Percentiles rank a stretch among this genome's conserved stretches.
These are phyloP conservation scores for Raphanus raphanistrum DNA, from an alignment of 345 rosid genomes.

Conservation along the genomic window DNA sequence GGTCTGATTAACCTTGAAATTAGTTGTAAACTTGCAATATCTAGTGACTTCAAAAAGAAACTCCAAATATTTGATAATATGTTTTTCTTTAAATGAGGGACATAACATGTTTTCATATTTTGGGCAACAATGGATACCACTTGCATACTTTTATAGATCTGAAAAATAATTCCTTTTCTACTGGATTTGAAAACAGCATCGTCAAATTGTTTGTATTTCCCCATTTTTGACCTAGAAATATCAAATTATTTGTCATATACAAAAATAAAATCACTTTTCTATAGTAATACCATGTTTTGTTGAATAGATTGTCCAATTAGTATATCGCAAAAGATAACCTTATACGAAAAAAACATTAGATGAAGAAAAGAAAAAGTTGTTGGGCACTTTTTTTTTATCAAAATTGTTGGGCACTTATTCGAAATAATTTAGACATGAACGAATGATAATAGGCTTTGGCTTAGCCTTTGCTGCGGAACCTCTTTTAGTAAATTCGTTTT, in stretches of 20 bases:
- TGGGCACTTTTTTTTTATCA: not conserved
- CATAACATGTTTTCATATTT: not conserved
- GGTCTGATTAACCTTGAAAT: not conserved
- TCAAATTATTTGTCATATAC: not conserved
- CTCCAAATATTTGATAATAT: not conserved
- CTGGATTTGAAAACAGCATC: not conserved
- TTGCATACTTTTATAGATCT: not conserved
- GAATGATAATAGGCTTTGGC: not conserved
- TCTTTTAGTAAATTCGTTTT: not conserved
- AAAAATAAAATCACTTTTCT: not conserved
- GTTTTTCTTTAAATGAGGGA: not conserved
- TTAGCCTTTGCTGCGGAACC: not conserved
- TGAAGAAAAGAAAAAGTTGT: not conserved
- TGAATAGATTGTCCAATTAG: not conserved
- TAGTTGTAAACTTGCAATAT: not conserved
- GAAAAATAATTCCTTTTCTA: not conserved
- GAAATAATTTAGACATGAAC: not conserved
- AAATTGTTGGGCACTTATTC: not conserved
- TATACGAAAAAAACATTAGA: not conserved
- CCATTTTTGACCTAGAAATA: not conserved
- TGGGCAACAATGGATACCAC: not conserved
- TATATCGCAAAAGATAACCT: not conserved
- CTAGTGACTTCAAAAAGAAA: not conserved
- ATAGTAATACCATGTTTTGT: not conserved
- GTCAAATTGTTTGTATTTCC: not conserved